A percentile compares a stretch with the other conserved stretches of the same genome.
These are phyloP conservation scores for Fusarium falciforme DNA, from an alignment of 2,329 filamentous ascomycete species.

Conservation along the genomic window DNA sequence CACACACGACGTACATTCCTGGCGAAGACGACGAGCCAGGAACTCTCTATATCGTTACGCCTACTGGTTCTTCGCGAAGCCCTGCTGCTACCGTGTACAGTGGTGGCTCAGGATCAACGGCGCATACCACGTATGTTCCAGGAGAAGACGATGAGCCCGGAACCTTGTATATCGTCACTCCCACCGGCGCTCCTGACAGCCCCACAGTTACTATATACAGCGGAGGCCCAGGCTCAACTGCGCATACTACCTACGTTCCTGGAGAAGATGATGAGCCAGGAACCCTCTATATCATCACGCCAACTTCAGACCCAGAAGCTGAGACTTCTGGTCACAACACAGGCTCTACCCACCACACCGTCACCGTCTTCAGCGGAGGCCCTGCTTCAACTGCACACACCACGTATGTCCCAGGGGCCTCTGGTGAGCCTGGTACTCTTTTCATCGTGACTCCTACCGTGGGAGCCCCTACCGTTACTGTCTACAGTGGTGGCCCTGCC, in stretches of 20 bases:
- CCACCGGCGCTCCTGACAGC: too few species aligned
- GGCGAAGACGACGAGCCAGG: neutral
- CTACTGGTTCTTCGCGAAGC: neutral
- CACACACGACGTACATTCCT: neutral
- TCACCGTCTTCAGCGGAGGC: neutral
- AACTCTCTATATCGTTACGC: conserved; percentile 6
- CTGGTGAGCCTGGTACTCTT: neutral
- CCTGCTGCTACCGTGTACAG: neutral
- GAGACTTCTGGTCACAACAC: neutral
- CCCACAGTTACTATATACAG: too few species aligned
- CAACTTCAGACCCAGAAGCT: neutral
- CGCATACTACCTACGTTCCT: too few species aligned
- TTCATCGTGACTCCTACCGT: neutral
- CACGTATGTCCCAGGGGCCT: neutral
- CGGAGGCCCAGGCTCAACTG: too few species aligned
- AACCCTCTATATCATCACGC: conserved; percentile 8
- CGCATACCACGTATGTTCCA: neutral
- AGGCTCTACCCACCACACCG: neutral
- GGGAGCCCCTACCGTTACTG: neutral
- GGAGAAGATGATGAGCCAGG: neutral
- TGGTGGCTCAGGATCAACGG: neutral
- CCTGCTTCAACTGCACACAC: neutral
- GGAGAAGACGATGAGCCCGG: too few species aligned
- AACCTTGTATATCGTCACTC: too few species aligned
- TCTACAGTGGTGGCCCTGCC: neutral